Base-by-base conservation (phyloP, 2,329 filamentous ascomycete species). In the Fusarium phyllophilum region DNA sequence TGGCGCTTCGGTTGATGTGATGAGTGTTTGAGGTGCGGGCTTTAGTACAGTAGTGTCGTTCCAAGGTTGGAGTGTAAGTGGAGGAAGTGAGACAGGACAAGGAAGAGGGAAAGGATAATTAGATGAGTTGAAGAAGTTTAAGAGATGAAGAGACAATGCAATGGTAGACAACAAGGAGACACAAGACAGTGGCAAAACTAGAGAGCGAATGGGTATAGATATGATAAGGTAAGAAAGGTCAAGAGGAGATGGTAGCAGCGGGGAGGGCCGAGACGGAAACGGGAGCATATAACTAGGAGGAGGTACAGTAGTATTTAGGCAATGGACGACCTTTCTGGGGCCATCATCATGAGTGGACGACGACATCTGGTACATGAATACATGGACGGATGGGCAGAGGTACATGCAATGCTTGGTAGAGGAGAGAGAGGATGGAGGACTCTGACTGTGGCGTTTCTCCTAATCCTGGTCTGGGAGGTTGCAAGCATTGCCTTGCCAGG, bases 301-400 rank as follows among this genome's bases (percentile, higher is more conserved):
- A 41, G 39, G 22, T 41, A n/a, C 39, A 42, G 71, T 77, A 70
- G 75, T 79, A 79, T 80, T 80, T 78, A 79, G 77, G 70, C 76
- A 73, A 75, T 70, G 62, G 75, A 70, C 62, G 70, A 68, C 66
- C 70, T 73, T 72, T 74, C 64, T 71, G 70, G 72, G 66, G 60
- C 72, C 73, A 75, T 74, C 62, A 66, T 68, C 69, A 66, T 81
- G 78, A 79, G 74, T 82, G 79, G 78, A 77, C 68, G 70, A 73
- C 59, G 62, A 58, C 56, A 63, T 57, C 62, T 51, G 68, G 75
- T 75, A 78, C 74, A 77, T 52, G 65, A 77, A 74, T 77, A 79
- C 79, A 66, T 74, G 46, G 68, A 60, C 24, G 55, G 66, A 67
- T 68, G 57, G 69, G 73, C 66, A 67, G 76, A 68, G 78, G 73